Evolutionary conservation across 2,329 filamentous ascomycete genomes (phyloP).

Genomic region (Monosporascus sp.): DNA sequence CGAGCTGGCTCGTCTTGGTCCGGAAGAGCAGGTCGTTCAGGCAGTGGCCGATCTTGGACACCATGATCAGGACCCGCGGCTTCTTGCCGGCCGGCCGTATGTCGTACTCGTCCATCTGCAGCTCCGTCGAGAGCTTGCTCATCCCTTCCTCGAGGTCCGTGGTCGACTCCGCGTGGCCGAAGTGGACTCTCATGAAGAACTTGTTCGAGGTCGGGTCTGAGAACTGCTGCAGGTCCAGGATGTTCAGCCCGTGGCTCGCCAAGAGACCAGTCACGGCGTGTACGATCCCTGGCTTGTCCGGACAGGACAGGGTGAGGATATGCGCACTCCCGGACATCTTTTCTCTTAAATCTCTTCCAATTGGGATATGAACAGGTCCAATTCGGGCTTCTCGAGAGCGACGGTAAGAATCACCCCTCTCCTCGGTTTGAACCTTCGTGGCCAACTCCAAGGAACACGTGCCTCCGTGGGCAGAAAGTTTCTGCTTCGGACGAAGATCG

Average conservation of each 20-base stretch:
- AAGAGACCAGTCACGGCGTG: constrained; percentile 78
- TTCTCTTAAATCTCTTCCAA: neutral
- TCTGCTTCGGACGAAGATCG: constrained; percentile 1
- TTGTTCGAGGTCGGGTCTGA: constrained; percentile 67
- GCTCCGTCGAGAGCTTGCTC: constrained; percentile 53
- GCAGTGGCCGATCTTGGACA: constrained; percentile 83
- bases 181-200: constrained; percentile 89
- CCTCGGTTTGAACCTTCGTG: neutral
- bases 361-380: too few relatives aligned
- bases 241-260: constrained; percentile 68
- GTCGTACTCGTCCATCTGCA: constrained; percentile 63
- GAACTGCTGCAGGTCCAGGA: constrained; percentile 81
- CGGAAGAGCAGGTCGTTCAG: constrained; percentile 81
- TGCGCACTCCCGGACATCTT: constrained; percentile 42
- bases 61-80: constrained; percentile 78
- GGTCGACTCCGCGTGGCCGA: constrained; percentile 54
- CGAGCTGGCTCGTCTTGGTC: constrained; percentile 66
- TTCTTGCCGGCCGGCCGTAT: constrained; percentile 64
- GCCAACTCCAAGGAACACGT: neutral
- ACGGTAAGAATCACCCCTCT: too few relatives aligned
- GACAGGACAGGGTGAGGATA: constrained; percentile 77
- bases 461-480: neutral
- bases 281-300: constrained; percentile 79
- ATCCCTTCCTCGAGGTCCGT: constrained; percentile 53
- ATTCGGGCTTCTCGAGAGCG: too few relatives aligned